Conservation (phyloP, 1,284 basidiomycete genomes). For the Microbotryum scabiosae region DNA sequence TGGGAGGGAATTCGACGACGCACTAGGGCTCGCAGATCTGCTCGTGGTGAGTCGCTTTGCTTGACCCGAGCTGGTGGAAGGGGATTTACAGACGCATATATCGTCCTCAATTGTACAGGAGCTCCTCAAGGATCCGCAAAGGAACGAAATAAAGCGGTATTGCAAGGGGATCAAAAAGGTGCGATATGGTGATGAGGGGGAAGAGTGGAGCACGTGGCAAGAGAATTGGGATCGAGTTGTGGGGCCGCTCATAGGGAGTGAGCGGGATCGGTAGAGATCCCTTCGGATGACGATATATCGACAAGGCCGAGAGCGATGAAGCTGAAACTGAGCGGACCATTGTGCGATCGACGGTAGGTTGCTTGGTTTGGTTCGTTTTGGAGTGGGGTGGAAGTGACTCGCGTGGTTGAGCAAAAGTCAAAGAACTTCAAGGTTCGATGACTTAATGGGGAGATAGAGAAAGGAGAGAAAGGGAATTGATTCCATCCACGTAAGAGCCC, state of each 20-base stretch:
- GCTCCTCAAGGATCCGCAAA: conserved; percentile 56
- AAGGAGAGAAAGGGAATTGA: no score
- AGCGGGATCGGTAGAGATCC: no score
- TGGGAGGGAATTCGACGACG: conserved; percentile 66
- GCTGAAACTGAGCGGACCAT: no score
- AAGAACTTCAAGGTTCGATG: no score
- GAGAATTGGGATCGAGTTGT: conserved; percentile 71
- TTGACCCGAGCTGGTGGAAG: neutral
- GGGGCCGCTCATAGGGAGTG: conserved; percentile 49
- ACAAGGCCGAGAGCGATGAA: no score
- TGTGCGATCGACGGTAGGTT: no score
- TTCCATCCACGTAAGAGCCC: no score
- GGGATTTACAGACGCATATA: neutral
- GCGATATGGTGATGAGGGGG: conserved; percentile 28
- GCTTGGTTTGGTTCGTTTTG: no score
- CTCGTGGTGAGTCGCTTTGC: conserved; percentile 42
- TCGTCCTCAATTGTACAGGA: conserved; percentile 43
- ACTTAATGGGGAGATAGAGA: no score
- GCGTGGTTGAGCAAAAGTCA: no score
- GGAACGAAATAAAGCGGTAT: conserved; percentile 11
- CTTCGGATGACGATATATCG: no score
- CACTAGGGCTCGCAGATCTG: conserved; percentile 60
- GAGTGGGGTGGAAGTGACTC: no score
- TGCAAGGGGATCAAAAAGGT: conserved; percentile 15
- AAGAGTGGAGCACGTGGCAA: conserved; percentile 68